Evolutionary conservation across 192 early-diverging fungal species (phyloP), one percentile per base, ranked within the genome.

Genomic region (Coemansia sp.): DNA sequence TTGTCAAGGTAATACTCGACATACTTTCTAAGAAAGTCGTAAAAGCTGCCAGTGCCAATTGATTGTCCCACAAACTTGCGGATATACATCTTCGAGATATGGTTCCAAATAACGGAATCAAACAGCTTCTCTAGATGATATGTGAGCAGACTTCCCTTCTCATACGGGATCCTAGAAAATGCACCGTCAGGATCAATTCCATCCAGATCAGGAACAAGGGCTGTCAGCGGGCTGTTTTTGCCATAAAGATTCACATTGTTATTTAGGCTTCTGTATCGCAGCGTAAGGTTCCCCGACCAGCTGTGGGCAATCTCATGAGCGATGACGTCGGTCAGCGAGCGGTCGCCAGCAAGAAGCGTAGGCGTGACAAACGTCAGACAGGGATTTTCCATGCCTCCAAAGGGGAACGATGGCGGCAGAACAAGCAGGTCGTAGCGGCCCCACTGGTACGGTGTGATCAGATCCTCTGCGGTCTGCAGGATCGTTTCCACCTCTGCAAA

Each of bases 351-450:
- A 45, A 99, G 79, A 29, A 99, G 83, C 19, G 94, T 94, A 25
- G 97, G 97, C 27, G 97, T 99, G 22, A 97, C 95, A 88, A 97
- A 99, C 0, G 97, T 98, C 62, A 96, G 73, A 72, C 94, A 96
- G 17, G 97, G 97, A 78, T 99, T 99, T 84, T 98, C 92, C 91
- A 96, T 96, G 54, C 93, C 91, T 44, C 90, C 90, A 60, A 89
- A 94, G n/a, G 91, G 91, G 84, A 93, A 94, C 6, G 87, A 90
- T 36, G 90, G 83, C 28, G 93, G 93, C 41, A 97, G 83, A 38
- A 96, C 87, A 45, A 97, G 84, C 52, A 98, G 80, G 81, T 98
- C 96, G 76, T 97, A 97, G 62, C 89, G 85, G 52, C 95, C 95
- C 97, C 97, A 99, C 57, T 87, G 87, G 65, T 99, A 99, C 22